A percentile compares a stretch with the other conserved stretches of the same genome.
These are phyloP conservation scores for Colletotrichum noveboracense DNA, from an alignment of 2,329 filamentous ascomycete species.

Conservation along the genomic window DNA sequence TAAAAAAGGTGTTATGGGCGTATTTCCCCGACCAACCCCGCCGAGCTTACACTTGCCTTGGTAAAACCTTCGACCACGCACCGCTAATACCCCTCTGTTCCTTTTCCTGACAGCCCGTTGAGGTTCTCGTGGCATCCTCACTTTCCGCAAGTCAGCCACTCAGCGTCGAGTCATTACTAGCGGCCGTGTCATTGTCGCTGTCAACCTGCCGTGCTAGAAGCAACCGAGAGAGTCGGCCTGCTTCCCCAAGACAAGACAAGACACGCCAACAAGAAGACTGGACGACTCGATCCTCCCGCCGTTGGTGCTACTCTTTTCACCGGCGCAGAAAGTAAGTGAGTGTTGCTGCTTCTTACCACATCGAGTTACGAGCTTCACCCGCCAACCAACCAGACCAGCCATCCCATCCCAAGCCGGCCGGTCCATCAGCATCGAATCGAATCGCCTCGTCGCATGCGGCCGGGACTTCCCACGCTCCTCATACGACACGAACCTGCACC, in stretches of 20 bases:
- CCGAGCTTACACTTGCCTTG: neutral
- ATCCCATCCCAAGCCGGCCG: neutral
- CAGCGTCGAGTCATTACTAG: slow-evolving; percentile 15
- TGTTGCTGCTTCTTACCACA: neutral
- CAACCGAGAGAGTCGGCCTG: neutral
- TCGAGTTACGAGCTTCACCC: neutral
- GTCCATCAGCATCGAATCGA: slow-evolving; percentile 8
- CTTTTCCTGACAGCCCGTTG: neutral
- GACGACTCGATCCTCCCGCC: neutral
- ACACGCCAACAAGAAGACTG: neutral
- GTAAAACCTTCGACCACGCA: neutral
- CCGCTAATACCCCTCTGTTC: neutral
- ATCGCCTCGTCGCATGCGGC: slow-evolving; percentile 11
- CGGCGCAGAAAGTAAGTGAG: neutral
- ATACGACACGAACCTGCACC: slow-evolving; percentile 10
- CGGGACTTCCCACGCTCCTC: slow-evolving; percentile 10
- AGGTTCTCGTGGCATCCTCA: neutral
- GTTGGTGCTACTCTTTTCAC: neutral
- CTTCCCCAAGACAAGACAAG: neutral
- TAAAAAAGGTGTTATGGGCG: neutral
- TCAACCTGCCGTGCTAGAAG: neutral
- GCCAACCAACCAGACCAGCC: neutral
- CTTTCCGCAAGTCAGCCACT: neutral
- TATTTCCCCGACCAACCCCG: neutral
- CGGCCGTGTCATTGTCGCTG: slow-evolving; percentile 9